Base-by-base conservation (phyloP, 1,284 basidiomycete genomes). In the Naganishia albida region DNA sequence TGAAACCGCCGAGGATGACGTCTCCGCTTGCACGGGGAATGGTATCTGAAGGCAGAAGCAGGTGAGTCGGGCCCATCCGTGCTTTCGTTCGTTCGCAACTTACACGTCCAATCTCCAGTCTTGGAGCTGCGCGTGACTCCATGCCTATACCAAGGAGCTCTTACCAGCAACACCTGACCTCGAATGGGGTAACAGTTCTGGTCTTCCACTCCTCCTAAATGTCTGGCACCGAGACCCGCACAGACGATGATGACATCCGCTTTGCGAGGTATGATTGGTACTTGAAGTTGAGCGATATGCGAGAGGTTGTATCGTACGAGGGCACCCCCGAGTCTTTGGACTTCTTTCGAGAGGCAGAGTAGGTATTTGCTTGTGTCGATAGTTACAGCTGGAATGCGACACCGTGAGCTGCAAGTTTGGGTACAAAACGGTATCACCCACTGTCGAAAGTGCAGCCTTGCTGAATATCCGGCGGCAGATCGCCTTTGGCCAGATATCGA, bases 141-240 rank as follows among this genome's bases (percentile, higher is more conserved):
- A 67, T 83, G 83, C 51, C 78, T 82, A 54, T 91, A 73, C 83
- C 83, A 83, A 1, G 83, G 83, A 0, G 90, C 88, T 62, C 84
- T 79, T 15, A 91, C 81, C 28, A 91, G 78, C 10, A 93, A 85
- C 0, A 90, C 93, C 78, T 96, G 93, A 0, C 93, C 93, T 48
- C 91, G 84, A 60, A 93, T 85, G 0, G 93, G 92, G 73, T 86
- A 86, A 25, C 93, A 83, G 18, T 80, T 78, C 60, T 82, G 80
- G 73, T 92, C 89, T 69, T 90, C 85, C 2, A 94, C 86, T 3
- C 90, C 91, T n/a, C 89, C 84, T 13, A 94, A 81, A 18, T 84
- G 84, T 13, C 85, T 82, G 12, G 90, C 85, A 13, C 89, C 89
- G 1, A 74, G 68, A 13, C 57, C 63, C 18, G 64, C 57, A 20